These are phyloP conservation scores for Rosa chinensis DNA, from an alignment of 306 rosid species.

Conservation along the genomic window DNA sequence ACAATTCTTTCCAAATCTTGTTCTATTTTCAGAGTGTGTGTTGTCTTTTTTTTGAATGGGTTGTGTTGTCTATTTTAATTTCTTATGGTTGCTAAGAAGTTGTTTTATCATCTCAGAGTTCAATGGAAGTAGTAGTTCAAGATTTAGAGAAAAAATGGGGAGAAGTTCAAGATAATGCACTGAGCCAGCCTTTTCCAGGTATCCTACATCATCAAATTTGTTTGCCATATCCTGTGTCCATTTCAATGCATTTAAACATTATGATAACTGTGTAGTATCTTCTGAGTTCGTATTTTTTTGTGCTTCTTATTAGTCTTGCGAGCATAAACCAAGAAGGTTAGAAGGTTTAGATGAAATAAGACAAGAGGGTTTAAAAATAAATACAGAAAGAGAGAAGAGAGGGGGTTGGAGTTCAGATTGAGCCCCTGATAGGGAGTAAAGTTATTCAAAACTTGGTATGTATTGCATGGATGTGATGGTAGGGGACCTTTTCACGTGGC, in stretches of 20 bases:
- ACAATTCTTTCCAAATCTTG: too few species aligned
- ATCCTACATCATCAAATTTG: too few species aligned
- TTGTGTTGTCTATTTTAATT: too few species aligned
- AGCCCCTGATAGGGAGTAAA: not conserved
- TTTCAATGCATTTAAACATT: too few species aligned
- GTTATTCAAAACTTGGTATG: not conserved
- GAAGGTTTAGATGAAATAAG: not conserved
- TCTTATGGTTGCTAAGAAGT: too few species aligned
- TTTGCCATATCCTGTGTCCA: too few species aligned
- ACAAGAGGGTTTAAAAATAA: not conserved
- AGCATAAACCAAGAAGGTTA: not conserved
- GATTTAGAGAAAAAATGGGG: too few species aligned
- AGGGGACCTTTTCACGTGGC: not conserved
- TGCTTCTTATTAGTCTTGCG: not conserved
- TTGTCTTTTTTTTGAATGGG: too few species aligned
- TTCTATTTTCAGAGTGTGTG: too few species aligned
- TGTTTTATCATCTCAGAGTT: too few species aligned
- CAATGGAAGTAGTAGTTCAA: too few species aligned
- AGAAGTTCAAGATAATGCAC: slow-evolving; percentile 17
- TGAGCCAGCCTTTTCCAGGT: slow-evolving; percentile 41
- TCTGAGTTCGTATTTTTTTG: not conserved
- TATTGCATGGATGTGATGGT: not conserved
- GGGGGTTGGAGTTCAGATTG: not conserved
- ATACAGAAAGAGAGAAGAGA: not conserved
- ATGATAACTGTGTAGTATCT: too few species aligned